A percentile compares a stretch with the other conserved stretches of the same genome.
These are phyloP conservation scores for Reutealis trisperma DNA, from an alignment of 345 rosid species.

Conservation along the genomic window DNA sequence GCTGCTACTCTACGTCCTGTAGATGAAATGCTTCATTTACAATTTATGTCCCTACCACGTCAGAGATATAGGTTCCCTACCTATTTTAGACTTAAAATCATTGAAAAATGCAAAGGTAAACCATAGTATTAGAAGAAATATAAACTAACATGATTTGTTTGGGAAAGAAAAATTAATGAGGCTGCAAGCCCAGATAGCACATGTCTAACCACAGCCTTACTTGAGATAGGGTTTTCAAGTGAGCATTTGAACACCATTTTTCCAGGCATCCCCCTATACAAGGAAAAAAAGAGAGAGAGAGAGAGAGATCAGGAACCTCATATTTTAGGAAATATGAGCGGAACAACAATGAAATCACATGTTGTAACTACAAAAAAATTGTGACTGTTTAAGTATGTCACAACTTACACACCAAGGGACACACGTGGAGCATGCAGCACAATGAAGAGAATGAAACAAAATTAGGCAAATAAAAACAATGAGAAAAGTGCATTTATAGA, in stretches of 20 bases:
- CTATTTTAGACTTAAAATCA: not conserved
- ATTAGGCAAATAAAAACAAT: not conserved
- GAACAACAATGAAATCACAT: not conserved
- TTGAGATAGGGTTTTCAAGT: slow-evolving; percentile 31
- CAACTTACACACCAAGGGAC: not conserved
- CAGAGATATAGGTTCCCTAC: not conserved
- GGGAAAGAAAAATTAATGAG: slow-evolving; percentile 58
- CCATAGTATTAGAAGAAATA: not conserved
- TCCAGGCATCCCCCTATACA: slow-evolving; percentile 37
- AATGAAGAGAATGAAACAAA: not conserved
- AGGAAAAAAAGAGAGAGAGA: not conserved
- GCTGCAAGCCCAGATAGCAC: slow-evolving; percentile 66
- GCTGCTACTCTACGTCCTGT: not conserved
- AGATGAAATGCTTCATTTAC: not conserved
- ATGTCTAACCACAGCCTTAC: slow-evolving; percentile 33
- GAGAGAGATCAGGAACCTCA: not conserved
- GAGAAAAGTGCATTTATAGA: not conserved
- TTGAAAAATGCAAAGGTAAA: not conserved
- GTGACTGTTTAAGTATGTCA: not conserved
- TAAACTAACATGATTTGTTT: slow-evolving; percentile 56
- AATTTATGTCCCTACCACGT: not conserved
- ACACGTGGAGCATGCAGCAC: not conserved
- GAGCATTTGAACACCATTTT: slow-evolving; percentile 46
- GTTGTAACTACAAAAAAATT: no score
- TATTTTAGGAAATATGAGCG: not conserved